These are phyloP conservation scores for Candida pini DNA, from an alignment of 805 yeast genomes.

Conservation along the genomic window DNA sequence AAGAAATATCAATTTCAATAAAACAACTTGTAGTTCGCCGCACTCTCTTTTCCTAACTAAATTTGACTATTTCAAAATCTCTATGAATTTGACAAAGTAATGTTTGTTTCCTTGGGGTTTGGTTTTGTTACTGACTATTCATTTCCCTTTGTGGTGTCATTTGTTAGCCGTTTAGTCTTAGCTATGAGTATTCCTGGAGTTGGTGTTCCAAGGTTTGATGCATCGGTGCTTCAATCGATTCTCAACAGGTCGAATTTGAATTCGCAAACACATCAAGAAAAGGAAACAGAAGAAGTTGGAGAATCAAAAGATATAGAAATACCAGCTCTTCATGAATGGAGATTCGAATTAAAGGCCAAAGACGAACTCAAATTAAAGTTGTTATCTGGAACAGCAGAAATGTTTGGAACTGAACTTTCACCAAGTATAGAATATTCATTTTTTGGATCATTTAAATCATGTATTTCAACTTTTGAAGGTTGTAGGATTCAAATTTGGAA, in stretches of 20 bases:
- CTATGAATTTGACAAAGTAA: too few species aligned
- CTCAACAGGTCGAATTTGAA: conserved; percentile 10
- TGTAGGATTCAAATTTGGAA: conserved; percentile 51
- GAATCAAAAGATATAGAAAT: conserved; percentile 10
- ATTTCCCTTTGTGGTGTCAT: too few species aligned
- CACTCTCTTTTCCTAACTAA: too few species aligned
- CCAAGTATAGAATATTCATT: conserved; percentile 57
- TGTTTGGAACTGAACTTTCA: conserved; percentile 90
- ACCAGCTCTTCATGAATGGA: conserved; percentile 56
- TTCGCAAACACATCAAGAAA: conserved; percentile 1
- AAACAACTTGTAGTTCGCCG: too few species aligned
- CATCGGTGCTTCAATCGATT: conserved; percentile 19
- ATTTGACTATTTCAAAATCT: too few species aligned
- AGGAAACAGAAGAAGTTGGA: background rate
- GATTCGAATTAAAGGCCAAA: conserved; percentile 56
- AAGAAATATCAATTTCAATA: too few species aligned
- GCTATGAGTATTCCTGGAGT: too few species aligned
- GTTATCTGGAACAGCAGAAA: conserved; percentile 71
- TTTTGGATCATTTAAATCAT: conserved; percentile 44
- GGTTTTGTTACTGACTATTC: too few species aligned
- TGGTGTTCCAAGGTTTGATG: conserved; percentile 12
- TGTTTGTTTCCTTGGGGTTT: too few species aligned
- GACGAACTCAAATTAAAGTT: conserved; percentile 47
- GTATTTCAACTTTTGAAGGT: conserved; percentile 61
- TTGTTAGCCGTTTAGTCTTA: too few species aligned